Evolutionary conservation across 345 rosid genomes (phyloP), one percentile per base, ranked within the genome.

Genomic region (Psidium friedrichsthalianum): DNA sequence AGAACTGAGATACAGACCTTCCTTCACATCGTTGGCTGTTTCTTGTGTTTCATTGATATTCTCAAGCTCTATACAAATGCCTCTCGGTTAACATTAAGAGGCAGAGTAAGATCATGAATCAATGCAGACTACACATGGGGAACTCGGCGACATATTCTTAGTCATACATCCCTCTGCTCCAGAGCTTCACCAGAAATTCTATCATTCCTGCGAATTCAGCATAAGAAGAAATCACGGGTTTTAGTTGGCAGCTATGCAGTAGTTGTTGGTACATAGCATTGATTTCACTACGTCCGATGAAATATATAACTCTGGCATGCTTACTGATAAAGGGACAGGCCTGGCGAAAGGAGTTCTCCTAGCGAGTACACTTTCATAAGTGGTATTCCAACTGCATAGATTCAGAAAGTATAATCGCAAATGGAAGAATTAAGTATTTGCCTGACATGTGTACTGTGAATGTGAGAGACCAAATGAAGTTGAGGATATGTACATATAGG

Each of bases 311-410:
- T 16, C 22, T 32, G 78, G 36, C 15, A 24, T 78, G 87, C 95
- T 91, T 89, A 94, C 97, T 3, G 94, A 78, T 10, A 94, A 94
- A 85, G 94, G 97, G 52, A 94, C 82, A 5, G 93, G 91, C 56
- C 83, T 88, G 51, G 87, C 88, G 54, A 92, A 93, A 53, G 92
- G 92, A 83, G 86, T 90, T 87, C 87, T 91, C 78, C 89, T 84
- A 29, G 88, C 93, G 4, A 93, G 93, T 82, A 94, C 85, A 82
- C 92, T 92, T 84, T 94, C 94, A 51, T 93, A 92, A n/a, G 93
- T 89, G 56, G 92, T 91, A 87, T 91, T 90, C 91, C 87, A 89
- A 86, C 93, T 92, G 88, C 86, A 32, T 56, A 87, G 24, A 84
- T 52, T 32, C 24, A 25, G 44, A 53, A 88, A 56, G 54, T 9